Conservation (phyloP, 192 early-diverging fungal genomes). For the Dispira parvispora region DNA sequence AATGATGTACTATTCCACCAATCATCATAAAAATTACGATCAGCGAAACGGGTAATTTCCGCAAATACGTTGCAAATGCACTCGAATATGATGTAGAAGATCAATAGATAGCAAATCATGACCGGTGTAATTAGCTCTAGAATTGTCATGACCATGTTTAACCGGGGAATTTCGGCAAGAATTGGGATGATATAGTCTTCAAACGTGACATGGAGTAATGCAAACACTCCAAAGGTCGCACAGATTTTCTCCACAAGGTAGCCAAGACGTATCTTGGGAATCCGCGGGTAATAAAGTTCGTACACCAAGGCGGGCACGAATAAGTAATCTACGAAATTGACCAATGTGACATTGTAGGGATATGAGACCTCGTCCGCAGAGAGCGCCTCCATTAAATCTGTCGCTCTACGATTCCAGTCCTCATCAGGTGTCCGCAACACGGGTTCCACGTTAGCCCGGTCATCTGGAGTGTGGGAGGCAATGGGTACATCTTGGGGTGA, state of each 20-base stretch:
- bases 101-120: slow-evolving; percentile 76
- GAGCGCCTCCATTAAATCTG: slow-evolving; percentile 36
- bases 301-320: slow-evolving; percentile 85
- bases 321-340: slow-evolving; percentile 76
- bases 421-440: neutral
- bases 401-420: slow-evolving; percentile 22
- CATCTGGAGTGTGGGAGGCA: neutral
- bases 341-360: slow-evolving; percentile 63
- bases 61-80: slow-evolving; percentile 94
- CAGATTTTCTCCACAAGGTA: slow-evolving; percentile 76
- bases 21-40: slow-evolving; percentile 95
- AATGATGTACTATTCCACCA: slow-evolving; percentile 88
- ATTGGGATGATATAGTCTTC: slow-evolving; percentile 77
- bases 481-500: neutral
- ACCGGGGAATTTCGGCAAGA: slow-evolving; percentile 33
- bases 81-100: slow-evolving; percentile 95
- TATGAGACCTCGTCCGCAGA: slow-evolving; percentile 37
- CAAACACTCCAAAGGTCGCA: slow-evolving; percentile 61
- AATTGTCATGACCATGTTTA: slow-evolving; percentile 38
- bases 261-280: slow-evolving; percentile 57
- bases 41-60: slow-evolving; percentile 84
- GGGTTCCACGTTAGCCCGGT: neutral
- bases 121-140: slow-evolving; percentile 69
- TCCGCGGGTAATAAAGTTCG: slow-evolving; percentile 84
- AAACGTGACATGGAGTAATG: slow-evolving; percentile 68